These are phyloP conservation scores for Isatis lusitanica DNA, from an alignment of 441 rosid genomes.

Conservation along the genomic window DNA sequence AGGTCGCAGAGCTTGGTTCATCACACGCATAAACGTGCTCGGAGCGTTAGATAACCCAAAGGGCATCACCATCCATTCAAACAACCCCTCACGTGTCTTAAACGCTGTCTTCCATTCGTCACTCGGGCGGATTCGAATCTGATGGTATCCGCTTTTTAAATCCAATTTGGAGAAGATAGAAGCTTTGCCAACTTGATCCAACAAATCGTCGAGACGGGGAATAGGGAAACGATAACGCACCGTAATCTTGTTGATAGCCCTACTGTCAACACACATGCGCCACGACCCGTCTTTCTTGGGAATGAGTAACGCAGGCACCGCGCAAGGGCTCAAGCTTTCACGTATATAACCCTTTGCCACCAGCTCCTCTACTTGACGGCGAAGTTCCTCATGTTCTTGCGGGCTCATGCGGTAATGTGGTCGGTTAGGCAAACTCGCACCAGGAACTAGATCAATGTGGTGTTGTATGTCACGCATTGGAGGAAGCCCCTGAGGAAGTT, in stretches of 20 bases:
- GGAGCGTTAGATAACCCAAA: background rate
- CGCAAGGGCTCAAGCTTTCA: too few relatives aligned
- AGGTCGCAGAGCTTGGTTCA: background rate
- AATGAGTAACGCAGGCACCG: too few relatives aligned
- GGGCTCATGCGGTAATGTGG: too few relatives aligned
- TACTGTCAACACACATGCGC: background rate
- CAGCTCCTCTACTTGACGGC: too few relatives aligned
- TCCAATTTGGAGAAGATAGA: background rate
- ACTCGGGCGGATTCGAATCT: accelerated
- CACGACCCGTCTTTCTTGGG: too few relatives aligned
- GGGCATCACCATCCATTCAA: background rate
- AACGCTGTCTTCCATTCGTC: background rate
- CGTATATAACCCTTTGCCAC: too few relatives aligned
- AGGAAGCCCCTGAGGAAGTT: too few relatives aligned
- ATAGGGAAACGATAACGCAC: background rate
- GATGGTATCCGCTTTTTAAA: background rate
- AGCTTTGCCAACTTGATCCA: background rate
- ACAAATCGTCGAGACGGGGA: background rate
- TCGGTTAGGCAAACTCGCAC: too few relatives aligned
- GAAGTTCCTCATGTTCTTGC: too few relatives aligned
- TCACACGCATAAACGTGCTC: background rate
- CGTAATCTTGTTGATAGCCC: background rate
- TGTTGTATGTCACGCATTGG: too few relatives aligned
- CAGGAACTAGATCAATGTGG: too few relatives aligned
- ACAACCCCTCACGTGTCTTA: background rate